A percentile compares a stretch with the other conserved stretches of the same genome.
Evolutionary conservation across 2,329 filamentous ascomycete species (phyloP).

Genomic region (Pseudomassariella vexata): DNA sequence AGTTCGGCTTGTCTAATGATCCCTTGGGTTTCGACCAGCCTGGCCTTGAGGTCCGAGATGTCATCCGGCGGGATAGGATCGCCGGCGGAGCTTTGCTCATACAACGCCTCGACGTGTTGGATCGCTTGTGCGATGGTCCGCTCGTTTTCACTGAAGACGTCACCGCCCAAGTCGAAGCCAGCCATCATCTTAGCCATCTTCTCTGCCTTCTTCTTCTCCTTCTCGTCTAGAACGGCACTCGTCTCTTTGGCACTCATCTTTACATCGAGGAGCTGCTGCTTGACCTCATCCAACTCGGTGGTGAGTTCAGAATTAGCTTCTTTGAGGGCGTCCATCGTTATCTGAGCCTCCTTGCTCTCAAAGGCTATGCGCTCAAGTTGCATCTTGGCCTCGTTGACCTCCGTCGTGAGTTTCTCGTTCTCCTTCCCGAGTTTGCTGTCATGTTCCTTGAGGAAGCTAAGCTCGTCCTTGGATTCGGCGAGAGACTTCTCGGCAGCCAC

Average conservation of each 20-base stretch:
- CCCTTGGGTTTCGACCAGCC: slow-evolving; percentile 82
- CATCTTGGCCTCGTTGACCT: slow-evolving; percentile 93
- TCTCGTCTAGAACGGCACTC: slow-evolving; percentile 84
- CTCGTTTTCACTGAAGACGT: slow-evolving; percentile 92
- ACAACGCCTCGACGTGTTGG: slow-evolving; percentile 71
- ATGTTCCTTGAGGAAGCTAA: slow-evolving; percentile 78
- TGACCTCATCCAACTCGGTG: slow-evolving; percentile 85
- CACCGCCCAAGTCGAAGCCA: slow-evolving; percentile 87
- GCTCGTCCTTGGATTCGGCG: slow-evolving; percentile 79
- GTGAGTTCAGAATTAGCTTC: slow-evolving; percentile 94
- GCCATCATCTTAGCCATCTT: slow-evolving; percentile 99
- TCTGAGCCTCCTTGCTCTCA: slow-evolving; percentile 92
- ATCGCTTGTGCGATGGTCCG: slow-evolving; percentile 78
- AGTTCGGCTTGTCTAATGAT: slow-evolving; percentile 90
- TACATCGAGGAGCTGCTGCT: slow-evolving; percentile 91
- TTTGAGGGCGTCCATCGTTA: slow-evolving; percentile 96
- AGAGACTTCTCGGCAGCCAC: slow-evolving; percentile 74
- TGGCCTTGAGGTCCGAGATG: slow-evolving; percentile 68
- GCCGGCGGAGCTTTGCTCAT: slow-evolving; percentile 70
- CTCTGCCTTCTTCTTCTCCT: slow-evolving; percentile 97
- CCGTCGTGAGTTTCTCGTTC: slow-evolving; percentile 78
- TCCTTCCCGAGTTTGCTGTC: slow-evolving; percentile 78
- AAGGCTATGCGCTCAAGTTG: slow-evolving; percentile 92
- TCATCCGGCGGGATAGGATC: slow-evolving; percentile 79
- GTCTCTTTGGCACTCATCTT: slow-evolving; percentile 97